Evolutionary conservation across 768 basidiomycete species (phyloP), one percentile per base, ranked within the genome.

Genomic region (Suillus alpinus): DNA sequence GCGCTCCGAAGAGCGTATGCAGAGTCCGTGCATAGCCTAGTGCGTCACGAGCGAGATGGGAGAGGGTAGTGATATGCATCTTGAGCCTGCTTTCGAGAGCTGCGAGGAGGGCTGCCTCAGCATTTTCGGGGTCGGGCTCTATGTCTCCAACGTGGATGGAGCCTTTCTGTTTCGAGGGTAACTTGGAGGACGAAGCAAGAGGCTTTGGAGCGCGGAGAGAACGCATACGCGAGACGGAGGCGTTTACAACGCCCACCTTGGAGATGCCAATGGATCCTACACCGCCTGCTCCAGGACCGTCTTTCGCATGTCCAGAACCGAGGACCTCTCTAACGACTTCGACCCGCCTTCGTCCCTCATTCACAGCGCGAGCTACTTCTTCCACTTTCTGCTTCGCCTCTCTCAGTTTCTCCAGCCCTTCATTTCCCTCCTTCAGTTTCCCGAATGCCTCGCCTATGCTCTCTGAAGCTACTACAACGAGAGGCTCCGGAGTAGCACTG

Each of bases 291-390:
- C 75, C 74, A 67, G 76, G 76, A 69, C 78, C 57, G 56, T 65
- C 69, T 68, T 74, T 66, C 6, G 75, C 68, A 3, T 71, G 77
- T 0, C 68, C 62, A 41, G 77, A 74, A 60, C 75, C 79, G 43
- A 94, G 78, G 39, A 91, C 88, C 65, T 88, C 88, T 65, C 86
- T 88, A 8, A 94, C 86, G 41, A 93, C 88, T 71, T 94, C 92
- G 57, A 85, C 83, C 13, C 91, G 77, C 58, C 92, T 76, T 60
- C 89, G 77, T 18, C 85, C 88, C 68, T 94, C 92, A 58, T 94
- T 94, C 10, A 94, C 87, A 57, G 84, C 84, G 65, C 83, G 77
- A 0, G 91, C 89, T 6, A 91, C 85, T 58, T 86, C 85, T 67
- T 92, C 89, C 75, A 92, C 85, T 65, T 77, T 79, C 58, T 71